Evolutionary conservation across 1,139 yeast species (phyloP), one percentile per base, ranked within the genome.

Genomic region (Geotrichum aggregatum): DNA sequence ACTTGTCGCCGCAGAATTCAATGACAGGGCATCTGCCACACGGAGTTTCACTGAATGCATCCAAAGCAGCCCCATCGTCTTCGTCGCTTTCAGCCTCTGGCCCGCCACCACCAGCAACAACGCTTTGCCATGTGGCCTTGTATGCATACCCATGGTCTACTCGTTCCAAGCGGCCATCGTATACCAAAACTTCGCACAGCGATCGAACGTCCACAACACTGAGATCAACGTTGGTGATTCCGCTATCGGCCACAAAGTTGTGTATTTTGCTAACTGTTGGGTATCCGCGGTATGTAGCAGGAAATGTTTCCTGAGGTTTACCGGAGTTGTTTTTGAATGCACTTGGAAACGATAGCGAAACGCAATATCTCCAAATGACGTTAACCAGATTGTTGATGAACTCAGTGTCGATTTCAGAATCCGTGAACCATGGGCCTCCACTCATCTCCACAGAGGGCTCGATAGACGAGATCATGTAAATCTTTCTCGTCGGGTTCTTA

Each of bases 341-440:
- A 24, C 59, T 59, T 5, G 97, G 97, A 65, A 76, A 87, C 0
- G 96, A 80, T 61, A 78, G 80, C 24, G 82, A 77, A 1, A 89
- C 88, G 7, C 87, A 82, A 67, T 75, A 92, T 61, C 94, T 76
- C 96, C 98, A 92, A n/a, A 91, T 82, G 44, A 91, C 92, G 22
- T 87, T 81, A 58, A 87, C 71, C 55, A 94, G 71, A 47, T 88
- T 83, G 61, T 88, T 94, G 56, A 92, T 91, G 65, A 92, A 92
- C 66, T 91, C 98, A 2, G 91, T 83, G 65, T 92, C 99, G 56
- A 92, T 76, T 67, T 92, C 98, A 34, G 91, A 82, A 66, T 94
- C 98, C 0, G 98, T 89, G 68, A 91, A 94, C 98, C 98, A 92
- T 2, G 98, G 98, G 1, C 98, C 99, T 57, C 99, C 99, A 0